Conservation (phyloP, 1,139 yeast species). For the Spathaspora jeffriesii region DNA sequence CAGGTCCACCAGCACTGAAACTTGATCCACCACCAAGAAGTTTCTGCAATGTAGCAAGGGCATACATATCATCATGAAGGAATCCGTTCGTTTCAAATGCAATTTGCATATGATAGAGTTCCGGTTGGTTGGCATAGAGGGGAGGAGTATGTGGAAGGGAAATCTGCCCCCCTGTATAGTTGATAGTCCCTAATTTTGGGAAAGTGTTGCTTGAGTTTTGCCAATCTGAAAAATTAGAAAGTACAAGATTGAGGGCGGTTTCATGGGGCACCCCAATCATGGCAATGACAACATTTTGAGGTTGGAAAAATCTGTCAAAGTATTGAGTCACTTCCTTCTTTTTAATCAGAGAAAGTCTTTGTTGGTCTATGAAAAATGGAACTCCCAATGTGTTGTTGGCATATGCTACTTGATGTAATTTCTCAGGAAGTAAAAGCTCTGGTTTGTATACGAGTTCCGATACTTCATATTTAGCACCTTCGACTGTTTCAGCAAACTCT, state of each 20-base stretch:
- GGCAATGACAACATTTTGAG: conserved; percentile 83
- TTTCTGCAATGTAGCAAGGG: conserved; percentile 88
- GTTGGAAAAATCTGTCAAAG: conserved; percentile 69
- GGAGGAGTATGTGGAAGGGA: conserved; percentile 73
- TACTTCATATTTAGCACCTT: conserved; percentile 80
- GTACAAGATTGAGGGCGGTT: conserved; percentile 65
- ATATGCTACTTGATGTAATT: conserved; percentile 83
- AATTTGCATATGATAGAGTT: conserved; percentile 81
- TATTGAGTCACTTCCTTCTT: conserved; percentile 59
- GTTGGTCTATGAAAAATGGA: conserved; percentile 82
- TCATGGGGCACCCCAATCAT: conserved; percentile 85
- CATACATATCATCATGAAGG: conserved; percentile 84
- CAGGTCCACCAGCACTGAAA: conserved; percentile 99
- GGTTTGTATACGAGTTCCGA: conserved; percentile 81
- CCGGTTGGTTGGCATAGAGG: conserved; percentile 70
- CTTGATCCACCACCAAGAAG: conserved; percentile 98
- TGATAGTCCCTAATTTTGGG: conserved; percentile 39
- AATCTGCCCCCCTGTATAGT: conserved; percentile 78
- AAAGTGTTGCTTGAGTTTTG: conserved; percentile 18
- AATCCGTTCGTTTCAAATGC: conserved; percentile 90
- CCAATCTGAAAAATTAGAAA: conserved; percentile 68
- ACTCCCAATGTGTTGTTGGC: conserved; percentile 74
- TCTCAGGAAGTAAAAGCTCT: conserved; percentile 86
- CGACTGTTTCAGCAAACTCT: conserved; percentile 74
- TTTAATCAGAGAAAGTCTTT: conserved; percentile 57